Evolutionary conservation across 257 asterid species (phyloP), one percentile per base, ranked within the genome.

Genomic region (Rhazya stricta): DNA sequence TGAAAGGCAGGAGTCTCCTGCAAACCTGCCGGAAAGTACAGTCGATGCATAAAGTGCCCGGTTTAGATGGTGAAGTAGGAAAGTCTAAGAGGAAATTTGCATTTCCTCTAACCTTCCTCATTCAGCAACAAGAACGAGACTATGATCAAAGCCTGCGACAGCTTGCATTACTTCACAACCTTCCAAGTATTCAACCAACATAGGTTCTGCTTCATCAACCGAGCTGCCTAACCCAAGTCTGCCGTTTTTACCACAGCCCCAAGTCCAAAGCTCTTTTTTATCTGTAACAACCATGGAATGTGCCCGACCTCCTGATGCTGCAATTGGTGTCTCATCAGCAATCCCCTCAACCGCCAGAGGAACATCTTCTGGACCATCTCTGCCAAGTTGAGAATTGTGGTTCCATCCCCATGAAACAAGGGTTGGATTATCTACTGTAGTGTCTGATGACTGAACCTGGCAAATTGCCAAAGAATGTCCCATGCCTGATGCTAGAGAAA

Each of bases 231-330:
- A 80, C 61, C 98, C 98, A 3, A 92, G 96, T 78, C 99, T 83
- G 37, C 99, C 97, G 56, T 92, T 92, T 74, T 90, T 89, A 78
- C 99, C 99, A 39, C 96, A 86, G 42, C 99, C 99, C 99, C 99
- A 95, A 48, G 83, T 78, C 97, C 94, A 92, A 13, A 91, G 84
- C 84, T 89, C 91, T 57, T 78, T 80, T 75, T 83, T 83, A 58
- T 74, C 81, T 0, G 96, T 92, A 68, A 91, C 84, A 46, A 86
- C 94, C 76, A 91, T 16, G 18, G 97, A 89, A 87, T 92, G 96
- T 39, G 82, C 97, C 16, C 97, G 86, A 13, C 99, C 99, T 48
- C 96, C 99, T 0, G 88, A 86, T 46, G 84, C 87, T 46, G 86
- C 86, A 67, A 88, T 63, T 0, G 90, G 88, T 65, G 48, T 73